These are phyloP conservation scores for Butyriboletus loyo DNA, from an alignment of 768 basidiomycete species.

Conservation along the genomic window DNA sequence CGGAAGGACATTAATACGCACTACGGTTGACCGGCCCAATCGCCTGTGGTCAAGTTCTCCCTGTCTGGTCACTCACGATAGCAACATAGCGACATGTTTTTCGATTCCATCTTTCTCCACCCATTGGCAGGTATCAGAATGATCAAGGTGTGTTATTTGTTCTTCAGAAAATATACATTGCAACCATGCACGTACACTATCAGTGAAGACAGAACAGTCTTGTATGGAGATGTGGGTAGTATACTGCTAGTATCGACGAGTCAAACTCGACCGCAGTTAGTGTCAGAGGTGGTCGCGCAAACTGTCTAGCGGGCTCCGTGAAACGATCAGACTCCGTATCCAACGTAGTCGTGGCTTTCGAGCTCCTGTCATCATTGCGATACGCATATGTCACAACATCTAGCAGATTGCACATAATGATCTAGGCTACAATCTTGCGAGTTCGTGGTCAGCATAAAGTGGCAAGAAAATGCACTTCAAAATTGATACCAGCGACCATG, in stretches of 20 bases:
- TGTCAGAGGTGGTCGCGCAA: background rate
- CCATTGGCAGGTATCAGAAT: background rate
- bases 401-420: conserved; percentile 17
- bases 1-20: background rate
- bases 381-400: conserved; percentile 17
- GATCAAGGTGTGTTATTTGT: background rate
- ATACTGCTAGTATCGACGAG: background rate
- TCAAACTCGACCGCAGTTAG: background rate
- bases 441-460: background rate
- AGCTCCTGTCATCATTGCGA: background rate
- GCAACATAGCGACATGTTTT: background rate
- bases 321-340: conserved; percentile 8
- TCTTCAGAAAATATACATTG: background rate
- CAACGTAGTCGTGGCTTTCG: background rate
- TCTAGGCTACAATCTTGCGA: conserved; percentile 4
- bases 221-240: background rate
- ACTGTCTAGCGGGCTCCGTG: background rate
- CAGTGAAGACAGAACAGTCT: background rate
- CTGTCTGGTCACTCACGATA: no score
- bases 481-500: background rate
- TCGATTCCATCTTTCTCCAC: background rate
- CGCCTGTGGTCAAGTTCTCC: no score
- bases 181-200: background rate
- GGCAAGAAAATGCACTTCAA: conserved; percentile 1
- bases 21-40: background rate